phyloP scores from a whole-genome alignment of 1,284 basidiomycete species.

The Veloboletus limbatus region DNA sequence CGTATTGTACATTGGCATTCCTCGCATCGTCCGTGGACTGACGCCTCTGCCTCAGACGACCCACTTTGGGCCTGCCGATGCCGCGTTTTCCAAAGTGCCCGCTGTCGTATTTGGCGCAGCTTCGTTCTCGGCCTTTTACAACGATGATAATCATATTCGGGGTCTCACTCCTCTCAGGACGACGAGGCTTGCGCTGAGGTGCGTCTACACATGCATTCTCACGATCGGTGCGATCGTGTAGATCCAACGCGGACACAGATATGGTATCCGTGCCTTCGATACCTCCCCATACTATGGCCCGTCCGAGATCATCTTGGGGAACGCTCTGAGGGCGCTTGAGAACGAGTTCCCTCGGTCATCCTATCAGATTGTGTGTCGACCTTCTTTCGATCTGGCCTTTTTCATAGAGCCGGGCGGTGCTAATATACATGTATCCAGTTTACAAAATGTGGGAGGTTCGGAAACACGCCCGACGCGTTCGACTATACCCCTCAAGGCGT shows the following conservation, averaged over 20 bases:
- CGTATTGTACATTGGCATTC: slow-evolving; percentile 14
- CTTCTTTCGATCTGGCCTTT: neutral
- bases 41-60: slow-evolving; percentile 17
- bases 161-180: slow-evolving; percentile 65
- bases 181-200: slow-evolving; percentile 80
- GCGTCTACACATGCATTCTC: slow-evolving; percentile 14
- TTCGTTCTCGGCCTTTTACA: slow-evolving; percentile 74
- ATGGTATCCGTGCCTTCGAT: slow-evolving; percentile 90
- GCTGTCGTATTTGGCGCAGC: slow-evolving; percentile 66
- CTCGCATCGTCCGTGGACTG: slow-evolving; percentile 2
- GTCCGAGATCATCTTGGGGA: slow-evolving; percentile 87
- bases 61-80: slow-evolving; percentile 27
- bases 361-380: slow-evolving; percentile 64
- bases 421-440: slow-evolving; percentile 46
- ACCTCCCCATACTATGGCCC: slow-evolving; percentile 88
- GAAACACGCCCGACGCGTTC: slow-evolving; percentile 57
- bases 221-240: neutral
- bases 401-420: neutral
- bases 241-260: slow-evolving; percentile 43
- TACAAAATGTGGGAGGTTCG: slow-evolving; percentile 94
- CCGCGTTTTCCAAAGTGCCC: slow-evolving; percentile 47
- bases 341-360: slow-evolving; percentile 76
- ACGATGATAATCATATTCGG: slow-evolving; percentile 56
- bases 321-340: slow-evolving; percentile 61
- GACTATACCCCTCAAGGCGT: slow-evolving; percentile 79